A percentile compares a stretch with the other conserved stretches of the same genome.
These are phyloP conservation scores for Solanum bukasovii DNA, from an alignment of 257 asterid species.

Conservation along the genomic window DNA sequence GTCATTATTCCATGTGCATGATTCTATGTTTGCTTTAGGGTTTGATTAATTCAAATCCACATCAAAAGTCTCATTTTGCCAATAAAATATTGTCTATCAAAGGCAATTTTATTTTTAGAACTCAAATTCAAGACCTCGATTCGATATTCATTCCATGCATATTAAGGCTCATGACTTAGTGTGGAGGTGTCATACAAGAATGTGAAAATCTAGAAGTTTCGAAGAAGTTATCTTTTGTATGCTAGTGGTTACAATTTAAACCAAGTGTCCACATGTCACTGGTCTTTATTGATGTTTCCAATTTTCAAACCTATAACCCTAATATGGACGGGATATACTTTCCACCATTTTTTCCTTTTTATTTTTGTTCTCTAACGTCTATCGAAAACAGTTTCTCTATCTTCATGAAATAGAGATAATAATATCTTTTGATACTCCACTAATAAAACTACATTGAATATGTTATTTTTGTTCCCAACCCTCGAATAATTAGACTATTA, in stretches of 20 bases:
- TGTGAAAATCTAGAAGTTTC: neutral
- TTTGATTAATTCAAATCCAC: no score
- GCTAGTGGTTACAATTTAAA: neutral
- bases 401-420: neutral
- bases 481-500: neutral
- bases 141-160: neutral
- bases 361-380: neutral
- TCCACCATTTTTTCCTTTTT: rapidly evolving
- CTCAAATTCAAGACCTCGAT: neutral
- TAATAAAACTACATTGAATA: no score
- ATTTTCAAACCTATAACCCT: neutral
- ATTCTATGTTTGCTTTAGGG: no score
- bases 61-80: rapidly evolving
- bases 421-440: rapidly evolving
- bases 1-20: no score
- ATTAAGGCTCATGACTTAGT: neutral
- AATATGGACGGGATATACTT: neutral
- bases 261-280: neutral
- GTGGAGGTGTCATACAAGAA: neutral
- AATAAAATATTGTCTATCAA: neutral
- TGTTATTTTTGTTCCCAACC: neutral
- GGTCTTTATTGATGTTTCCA: neutral
- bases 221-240: neutral
- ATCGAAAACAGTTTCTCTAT: rapidly evolving
- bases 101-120: neutral